Base-by-base conservation (phyloP, 2,329 filamentous ascomycete genomes). In the Neopestalotiopsis rosae region DNA sequence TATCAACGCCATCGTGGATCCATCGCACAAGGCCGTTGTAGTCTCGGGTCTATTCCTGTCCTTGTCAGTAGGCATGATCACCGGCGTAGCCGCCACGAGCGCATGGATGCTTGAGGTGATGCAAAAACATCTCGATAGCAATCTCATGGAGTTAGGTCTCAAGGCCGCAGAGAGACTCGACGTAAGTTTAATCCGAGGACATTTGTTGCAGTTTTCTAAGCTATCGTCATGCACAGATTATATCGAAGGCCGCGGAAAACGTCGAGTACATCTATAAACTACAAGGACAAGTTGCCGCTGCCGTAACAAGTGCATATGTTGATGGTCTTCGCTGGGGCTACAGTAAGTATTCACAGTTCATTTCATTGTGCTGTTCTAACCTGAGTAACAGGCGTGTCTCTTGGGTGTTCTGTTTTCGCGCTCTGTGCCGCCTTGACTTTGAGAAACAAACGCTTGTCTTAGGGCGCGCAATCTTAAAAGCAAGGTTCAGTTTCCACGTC, bases 31-130 rank as follows among this genome's bases (percentile, higher is more conserved):
- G 42, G 81, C 82, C 0, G 76, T 82, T 0, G 82, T 82, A 20
- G 77, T 83, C 5, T 82, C 82, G 1, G 78, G 80, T 2, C 76
- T 84, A 38, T 85, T 81, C 61, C 73, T 85, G 3, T 76, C 78
- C 0, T 72, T 73, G 1, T 80, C 80, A 0, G 72, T 83, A 4
- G 79, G 81, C n/a, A 71, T 77, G 1, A 81, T 83, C 0, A 68
- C 82, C 4, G 82, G 83, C 0, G 72, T 84, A 6, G 78, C 81
- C 0, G 73, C 75, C n/a, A 77, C 79, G 0, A 83, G 81, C 62
- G 80, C 81, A 1, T 75, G 77, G 0, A 80, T 80, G 72, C 74
- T 77, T 20, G 68, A 70, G 12, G 68, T 71, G 0, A 67, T 81
- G 56, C 59, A 62, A 42, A 17, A 58, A 12, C 49, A 56, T 2